A percentile compares a stretch with the other conserved stretches of the same genome.
phyloP scores from a whole-genome alignment of 2,329 filamentous ascomycete genomes.

The Epichloe sp. region DNA sequence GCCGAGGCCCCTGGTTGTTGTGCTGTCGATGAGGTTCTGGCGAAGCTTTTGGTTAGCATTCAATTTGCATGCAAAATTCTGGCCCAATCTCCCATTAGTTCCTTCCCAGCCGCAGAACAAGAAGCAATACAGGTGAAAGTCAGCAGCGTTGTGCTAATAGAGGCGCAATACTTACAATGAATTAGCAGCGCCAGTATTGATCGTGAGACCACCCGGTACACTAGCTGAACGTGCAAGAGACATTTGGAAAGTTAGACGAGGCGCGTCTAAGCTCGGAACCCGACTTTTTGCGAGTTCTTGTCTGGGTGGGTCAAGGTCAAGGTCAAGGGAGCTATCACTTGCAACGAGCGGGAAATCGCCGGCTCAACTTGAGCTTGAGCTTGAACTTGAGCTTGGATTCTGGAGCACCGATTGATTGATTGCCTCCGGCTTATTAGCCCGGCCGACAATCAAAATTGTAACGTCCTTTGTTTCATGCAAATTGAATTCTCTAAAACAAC shows the following conservation, averaged over 20 bases:
- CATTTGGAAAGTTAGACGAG: constrained; percentile 20
- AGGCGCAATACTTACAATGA: constrained; percentile 18
- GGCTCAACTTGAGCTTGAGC: constrained; percentile 10
- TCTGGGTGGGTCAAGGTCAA: background rate
- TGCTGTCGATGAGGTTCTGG: constrained; percentile 14
- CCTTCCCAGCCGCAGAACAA: background rate
- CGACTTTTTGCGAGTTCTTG: constrained; percentile 3
- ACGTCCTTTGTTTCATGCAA: no score
- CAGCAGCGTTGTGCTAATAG: background rate
- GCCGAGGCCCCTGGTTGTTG: constrained; percentile 23
- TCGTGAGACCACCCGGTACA: constrained; percentile 46
- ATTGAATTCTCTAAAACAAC: no score
- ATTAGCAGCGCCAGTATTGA: constrained; percentile 51
- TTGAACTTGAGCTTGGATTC: background rate
- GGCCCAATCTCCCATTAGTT: background rate
- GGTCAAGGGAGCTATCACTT: background rate
- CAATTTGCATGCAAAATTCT: background rate
- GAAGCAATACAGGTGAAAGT: background rate
- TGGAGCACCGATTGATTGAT: background rate
- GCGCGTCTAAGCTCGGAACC: constrained; percentile 2
- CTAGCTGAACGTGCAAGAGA: constrained; percentile 44
- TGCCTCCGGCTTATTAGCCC: no score
- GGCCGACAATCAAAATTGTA: no score
- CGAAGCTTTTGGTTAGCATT: background rate
- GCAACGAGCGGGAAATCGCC: constrained; percentile 16